A percentile compares a stretch with the other conserved stretches of the same genome.
These are phyloP conservation scores for Mrakia gelida DNA, from an alignment of 768 basidiomycete genomes.

Conservation along the genomic window DNA sequence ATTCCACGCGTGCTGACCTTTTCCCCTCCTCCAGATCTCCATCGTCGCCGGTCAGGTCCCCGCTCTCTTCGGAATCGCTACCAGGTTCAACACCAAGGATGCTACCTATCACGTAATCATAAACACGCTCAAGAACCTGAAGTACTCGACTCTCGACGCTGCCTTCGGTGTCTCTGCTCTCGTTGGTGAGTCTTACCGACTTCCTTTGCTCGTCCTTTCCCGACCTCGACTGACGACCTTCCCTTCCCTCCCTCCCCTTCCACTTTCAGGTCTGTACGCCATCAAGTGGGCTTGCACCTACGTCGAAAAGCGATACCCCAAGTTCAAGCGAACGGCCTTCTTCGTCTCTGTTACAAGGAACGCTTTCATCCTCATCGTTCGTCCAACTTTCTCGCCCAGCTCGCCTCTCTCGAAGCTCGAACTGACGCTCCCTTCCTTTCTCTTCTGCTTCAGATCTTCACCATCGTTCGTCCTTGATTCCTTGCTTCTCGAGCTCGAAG, in stretches of 20 bases:
- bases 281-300: conserved; percentile 43
- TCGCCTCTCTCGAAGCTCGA: too few relatives aligned
- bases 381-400: conserved; percentile 55
- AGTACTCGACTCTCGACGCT: conserved; percentile 42
- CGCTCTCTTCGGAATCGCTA: conserved; percentile 74
- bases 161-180: not conserved
- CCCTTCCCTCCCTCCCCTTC: conserved; percentile 65
- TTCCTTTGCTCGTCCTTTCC: not conserved
- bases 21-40: not conserved
- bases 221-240: not conserved
- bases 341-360: conserved; percentile 54
- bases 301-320: conserved; percentile 37
- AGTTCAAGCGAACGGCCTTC: conserved; percentile 54
- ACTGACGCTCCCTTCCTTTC: too few relatives aligned
- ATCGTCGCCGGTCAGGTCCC: conserved; percentile 52
- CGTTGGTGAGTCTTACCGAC: not conserved
- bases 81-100: conserved; percentile 52
- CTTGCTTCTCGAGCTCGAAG: not conserved
- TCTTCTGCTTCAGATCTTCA: too few relatives aligned
- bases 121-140: conserved; percentile 81
- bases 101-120: conserved; percentile 30
- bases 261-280: conserved; percentile 50
- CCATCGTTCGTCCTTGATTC: not conserved
- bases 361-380: conserved; percentile 60
- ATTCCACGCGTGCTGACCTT: too few relatives aligned